phyloP scores from a whole-genome alignment of 106 monocot species.

The Vanilla planifolia region DNA sequence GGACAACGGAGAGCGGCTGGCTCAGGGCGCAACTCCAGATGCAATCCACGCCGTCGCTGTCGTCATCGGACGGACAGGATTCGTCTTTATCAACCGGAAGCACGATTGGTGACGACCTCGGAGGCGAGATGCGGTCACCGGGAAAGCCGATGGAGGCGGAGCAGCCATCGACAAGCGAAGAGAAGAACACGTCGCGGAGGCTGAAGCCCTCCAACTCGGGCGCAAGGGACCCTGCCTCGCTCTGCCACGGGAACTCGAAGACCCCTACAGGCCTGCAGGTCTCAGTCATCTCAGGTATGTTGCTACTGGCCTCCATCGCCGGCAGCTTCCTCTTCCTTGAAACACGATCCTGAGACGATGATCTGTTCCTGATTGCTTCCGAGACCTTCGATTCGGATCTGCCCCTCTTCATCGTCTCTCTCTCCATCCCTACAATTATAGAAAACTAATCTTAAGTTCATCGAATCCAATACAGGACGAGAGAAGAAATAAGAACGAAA shows the following conservation, averaged over 20 bases:
- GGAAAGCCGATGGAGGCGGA: conserved; percentile 44
- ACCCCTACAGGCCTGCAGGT: conserved; percentile 23
- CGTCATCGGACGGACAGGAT: conserved; percentile 13
- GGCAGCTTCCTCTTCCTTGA: neutral
- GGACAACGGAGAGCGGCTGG: conserved; percentile 20
- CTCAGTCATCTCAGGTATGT: neutral
- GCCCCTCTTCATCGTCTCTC: conserved; percentile 1
- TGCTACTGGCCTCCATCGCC: neutral
- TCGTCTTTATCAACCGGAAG: conserved; percentile 12
- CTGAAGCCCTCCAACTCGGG: conserved; percentile 26
- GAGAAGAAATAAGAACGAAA: neutral
- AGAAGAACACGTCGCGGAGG: conserved; percentile 54
- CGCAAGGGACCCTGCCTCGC: neutral
- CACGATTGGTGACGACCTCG: neutral
- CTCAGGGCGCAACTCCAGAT: conserved; percentile 37
- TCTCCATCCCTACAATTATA: neutral
- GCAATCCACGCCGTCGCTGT: conserved; percentile 33
- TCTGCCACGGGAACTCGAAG: conserved; percentile 70
- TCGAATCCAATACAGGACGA: neutral
- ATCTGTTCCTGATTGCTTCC: neutral
- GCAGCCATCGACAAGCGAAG: conserved; percentile 52
- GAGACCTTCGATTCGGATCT: neutral
- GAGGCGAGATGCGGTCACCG: conserved; percentile 31
- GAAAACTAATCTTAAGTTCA: neutral
- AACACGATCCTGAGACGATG: neutral